These are phyloP conservation scores for Fragosphaeria purpurea DNA, from an alignment of 2,329 filamentous ascomycete species.

Conservation along the genomic window DNA sequence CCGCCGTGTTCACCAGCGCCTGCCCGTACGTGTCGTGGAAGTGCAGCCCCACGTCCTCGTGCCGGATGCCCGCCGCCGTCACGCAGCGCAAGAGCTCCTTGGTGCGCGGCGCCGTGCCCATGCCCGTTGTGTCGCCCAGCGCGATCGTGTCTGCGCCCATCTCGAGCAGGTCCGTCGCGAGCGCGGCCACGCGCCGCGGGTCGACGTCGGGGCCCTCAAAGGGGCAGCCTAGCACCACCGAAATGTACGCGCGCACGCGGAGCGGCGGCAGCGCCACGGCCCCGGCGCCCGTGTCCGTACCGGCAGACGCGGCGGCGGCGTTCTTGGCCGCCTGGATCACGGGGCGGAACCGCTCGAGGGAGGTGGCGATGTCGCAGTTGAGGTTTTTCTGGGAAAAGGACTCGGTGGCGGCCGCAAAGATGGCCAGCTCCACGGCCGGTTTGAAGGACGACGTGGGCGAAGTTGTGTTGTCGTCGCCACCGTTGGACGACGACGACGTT, in stretches of 20 bases:
- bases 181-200: slow-evolving; percentile 53
- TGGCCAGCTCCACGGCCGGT: slow-evolving; percentile 26
- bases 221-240: slow-evolving; percentile 70
- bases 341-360: slow-evolving; percentile 57
- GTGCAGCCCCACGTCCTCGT: slow-evolving; percentile 67
- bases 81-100: slow-evolving; percentile 54
- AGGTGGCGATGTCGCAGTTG: slow-evolving; percentile 68
- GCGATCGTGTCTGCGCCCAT: slow-evolving; percentile 88
- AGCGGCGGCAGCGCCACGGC: slow-evolving; percentile 31
- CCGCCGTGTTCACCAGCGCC: slow-evolving; percentile 71
- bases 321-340: slow-evolving; percentile 63
- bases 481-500: slow-evolving; percentile 16
- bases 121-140: slow-evolving; percentile 81
- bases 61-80: slow-evolving; percentile 55
- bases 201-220: slow-evolving; percentile 59
- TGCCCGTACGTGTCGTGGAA: slow-evolving; percentile 87
- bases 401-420: slow-evolving; percentile 72
- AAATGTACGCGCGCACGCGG: slow-evolving; percentile 69
- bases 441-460: slow-evolving; percentile 15
- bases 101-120: slow-evolving; percentile 70
- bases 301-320: slow-evolving; percentile 22
- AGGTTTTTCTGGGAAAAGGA: slow-evolving; percentile 72
- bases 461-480: slow-evolving; percentile 5
- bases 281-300: neutral
- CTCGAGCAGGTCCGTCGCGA: slow-evolving; percentile 61